Base-by-base conservation (phyloP, 2,329 filamentous ascomycete genomes). In the Grosmannia serpens region DNA sequence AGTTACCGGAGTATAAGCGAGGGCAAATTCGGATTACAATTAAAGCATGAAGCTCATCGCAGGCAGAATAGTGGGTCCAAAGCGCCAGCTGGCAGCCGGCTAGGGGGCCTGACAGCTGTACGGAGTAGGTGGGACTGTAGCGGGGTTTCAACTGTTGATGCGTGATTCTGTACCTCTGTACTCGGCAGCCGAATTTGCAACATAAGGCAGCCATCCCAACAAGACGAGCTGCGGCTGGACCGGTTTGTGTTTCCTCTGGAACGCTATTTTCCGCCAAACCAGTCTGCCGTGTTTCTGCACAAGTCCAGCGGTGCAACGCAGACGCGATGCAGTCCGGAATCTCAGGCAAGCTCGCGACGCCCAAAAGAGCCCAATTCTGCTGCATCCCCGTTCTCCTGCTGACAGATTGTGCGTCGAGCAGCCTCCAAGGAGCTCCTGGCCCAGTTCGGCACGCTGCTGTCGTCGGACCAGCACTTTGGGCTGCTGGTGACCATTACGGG, bases 401-500 rank as follows among this genome's bases (percentile, higher is more conserved):
- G 8, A 35, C 60, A 57, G 5, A 31, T 53, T 33, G 6, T 33
- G 5, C 10, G 10, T 33, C 31, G 31, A n/a, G 7, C 68, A 89
- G 89, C 87, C 64, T 91, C 89, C 59, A 73, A 85, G 73, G 89
- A 92, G 78, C 86, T 94, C 62, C 81, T 85, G 69, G 75, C 82
- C 66, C 79, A 87, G 65, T 91, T 94, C 78, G 84, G 83, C 73
- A 75, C 74, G 61, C 78, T 94, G 68, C 79, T 90, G 63, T 77
- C 79, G 54, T 80, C 80, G 55, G 69, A 77, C 58, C 73, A 76
- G 55, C 78, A 85, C 64, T 87, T 89, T 64, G 88, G 83, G 56
- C 81, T 94, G 44, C 74, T 92, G 57, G 84, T 83, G 56, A 86
- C 80, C 62, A 92, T 94, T 68, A 71, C 79, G 54, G 76, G 79